phyloP scores from a whole-genome alignment of 208 protist genomes.

The Crithidia thermophila region DNA sequence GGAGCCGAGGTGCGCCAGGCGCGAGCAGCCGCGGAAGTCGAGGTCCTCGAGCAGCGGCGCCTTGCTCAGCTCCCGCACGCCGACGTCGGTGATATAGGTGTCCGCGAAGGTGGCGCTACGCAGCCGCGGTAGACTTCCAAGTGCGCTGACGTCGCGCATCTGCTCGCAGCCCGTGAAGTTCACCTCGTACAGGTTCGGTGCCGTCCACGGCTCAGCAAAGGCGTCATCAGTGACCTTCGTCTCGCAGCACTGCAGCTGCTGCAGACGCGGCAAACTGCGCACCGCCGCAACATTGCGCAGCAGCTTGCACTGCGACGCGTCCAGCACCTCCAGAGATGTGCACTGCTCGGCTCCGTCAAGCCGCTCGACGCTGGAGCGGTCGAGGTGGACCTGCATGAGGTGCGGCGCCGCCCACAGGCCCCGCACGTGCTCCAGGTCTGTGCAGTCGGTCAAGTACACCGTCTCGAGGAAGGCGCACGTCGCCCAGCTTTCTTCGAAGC shows the following conservation, averaged over 20 bases:
- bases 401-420: slow-evolving; percentile 18
- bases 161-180: slow-evolving; percentile 16
- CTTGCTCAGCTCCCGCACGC: slow-evolving; percentile 21
- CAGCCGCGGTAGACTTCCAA: slow-evolving; percentile 18
- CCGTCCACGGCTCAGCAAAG: slow-evolving; percentile 28
- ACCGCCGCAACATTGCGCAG: slow-evolving; percentile 16
- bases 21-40: slow-evolving; percentile 36
- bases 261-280: slow-evolving; percentile 24
- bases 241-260: slow-evolving; percentile 24
- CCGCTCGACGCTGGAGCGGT: neutral
- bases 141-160: slow-evolving; percentile 7
- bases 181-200: slow-evolving; percentile 31
- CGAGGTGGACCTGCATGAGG: slow-evolving; percentile 22
- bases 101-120: slow-evolving; percentile 24
- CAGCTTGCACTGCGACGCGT: slow-evolving; percentile 15
- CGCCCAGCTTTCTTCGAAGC: slow-evolving; percentile 16
- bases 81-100: slow-evolving; percentile 24
- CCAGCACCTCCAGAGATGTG: slow-evolving; percentile 22
- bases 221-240: slow-evolving; percentile 20
- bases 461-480: slow-evolving; percentile 13
- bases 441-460: slow-evolving; percentile 15
- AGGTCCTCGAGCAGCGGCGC: slow-evolving; percentile 36
- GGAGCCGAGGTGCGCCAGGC: slow-evolving; percentile 31
- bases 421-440: neutral
- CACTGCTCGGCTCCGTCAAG: neutral